Conservation (phyloP, 176 grass and related monocot species). For the Eremochloa ophiuroides region DNA sequence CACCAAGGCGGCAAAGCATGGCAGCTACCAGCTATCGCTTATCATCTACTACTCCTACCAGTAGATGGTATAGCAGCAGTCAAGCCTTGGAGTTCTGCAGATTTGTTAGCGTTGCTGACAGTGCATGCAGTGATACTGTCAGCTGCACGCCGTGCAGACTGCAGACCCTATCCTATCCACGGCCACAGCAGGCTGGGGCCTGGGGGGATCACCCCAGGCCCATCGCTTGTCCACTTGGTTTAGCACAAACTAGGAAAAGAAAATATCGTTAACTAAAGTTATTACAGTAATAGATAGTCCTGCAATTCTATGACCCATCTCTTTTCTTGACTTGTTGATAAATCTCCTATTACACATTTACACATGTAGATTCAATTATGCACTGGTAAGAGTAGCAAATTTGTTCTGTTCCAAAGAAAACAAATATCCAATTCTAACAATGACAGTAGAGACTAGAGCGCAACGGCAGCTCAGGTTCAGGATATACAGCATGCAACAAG, state of each 20-base stretch:
- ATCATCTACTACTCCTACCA: not conserved
- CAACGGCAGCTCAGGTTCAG: not conserved
- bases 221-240: not conserved
- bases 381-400: not conserved
- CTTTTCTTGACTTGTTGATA: not conserved
- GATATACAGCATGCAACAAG: conserved; percentile 9
- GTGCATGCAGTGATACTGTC: not conserved
- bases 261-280: not conserved
- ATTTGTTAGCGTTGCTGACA: not conserved
- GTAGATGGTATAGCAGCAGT: too few relatives aligned
- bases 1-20: not conserved
- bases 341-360: not conserved
- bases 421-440: not conserved
- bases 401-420: not conserved
- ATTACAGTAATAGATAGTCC: not conserved
- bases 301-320: not conserved
- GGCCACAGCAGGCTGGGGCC: not conserved
- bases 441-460: not conserved
- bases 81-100: not conserved
- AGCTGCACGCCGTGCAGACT: not conserved
- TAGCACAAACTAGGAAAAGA: not conserved
- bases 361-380: not conserved
- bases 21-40: too few relatives aligned
- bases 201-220: not conserved
- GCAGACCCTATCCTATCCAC: too few relatives aligned